A percentile compares a stretch with the other conserved stretches of the same genome.
Conservation (phyloP, 768 basidiomycete genomes). For the Boletus speciosus region DNA sequence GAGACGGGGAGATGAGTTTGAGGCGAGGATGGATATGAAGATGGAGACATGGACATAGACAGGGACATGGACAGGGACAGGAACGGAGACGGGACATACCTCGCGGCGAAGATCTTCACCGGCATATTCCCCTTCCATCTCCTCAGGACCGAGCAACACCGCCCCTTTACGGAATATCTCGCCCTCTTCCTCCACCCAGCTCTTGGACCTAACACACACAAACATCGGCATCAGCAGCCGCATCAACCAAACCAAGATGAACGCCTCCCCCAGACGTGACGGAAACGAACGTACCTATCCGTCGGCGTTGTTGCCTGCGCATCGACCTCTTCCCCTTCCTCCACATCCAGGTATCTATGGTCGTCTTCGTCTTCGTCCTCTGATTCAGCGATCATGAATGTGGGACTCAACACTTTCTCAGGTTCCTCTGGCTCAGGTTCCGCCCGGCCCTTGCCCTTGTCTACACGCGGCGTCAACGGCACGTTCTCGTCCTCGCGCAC, state of each 20-base stretch:
- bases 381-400: slow-evolving; percentile 50
- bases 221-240: neutral
- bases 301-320: slow-evolving; percentile 32
- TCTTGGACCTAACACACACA: slow-evolving; percentile 51
- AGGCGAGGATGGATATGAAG: neutral
- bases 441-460: slow-evolving; percentile 78
- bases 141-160: slow-evolving; percentile 73
- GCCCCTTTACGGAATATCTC: slow-evolving; percentile 93
- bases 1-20: neutral
- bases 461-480: slow-evolving; percentile 59
- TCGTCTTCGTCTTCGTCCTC: slow-evolving; percentile 49
- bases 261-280: neutral
- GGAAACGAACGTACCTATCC: slow-evolving; percentile 43
- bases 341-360: slow-evolving; percentile 31
- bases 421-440: slow-evolving; percentile 63
- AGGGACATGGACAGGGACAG: too few species aligned
- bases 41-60: neutral
- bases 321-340: slow-evolving; percentile 32
- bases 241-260: neutral
- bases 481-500: slow-evolving; percentile 27
- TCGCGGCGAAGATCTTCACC: slow-evolving; percentile 86
- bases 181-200: slow-evolving; percentile 91
- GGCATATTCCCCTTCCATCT: slow-evolving; percentile 86
- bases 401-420: slow-evolving; percentile 72
- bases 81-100: slow-evolving; percentile 35